Evolutionary conservation across 108 stramenopile species (phyloP).

Genomic region (Skeletonema tropicum): DNA sequence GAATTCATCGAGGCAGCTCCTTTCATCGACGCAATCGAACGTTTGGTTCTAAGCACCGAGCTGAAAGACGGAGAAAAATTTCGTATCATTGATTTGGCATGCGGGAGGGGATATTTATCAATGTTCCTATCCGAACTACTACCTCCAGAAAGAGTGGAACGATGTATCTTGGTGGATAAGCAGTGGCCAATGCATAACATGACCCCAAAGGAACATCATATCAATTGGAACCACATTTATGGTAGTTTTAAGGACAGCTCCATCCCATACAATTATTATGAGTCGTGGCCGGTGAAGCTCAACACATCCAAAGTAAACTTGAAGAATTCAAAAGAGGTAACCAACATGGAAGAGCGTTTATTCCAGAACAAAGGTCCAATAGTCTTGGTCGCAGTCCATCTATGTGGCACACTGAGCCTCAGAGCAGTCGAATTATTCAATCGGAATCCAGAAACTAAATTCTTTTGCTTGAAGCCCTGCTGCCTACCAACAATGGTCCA

Average conservation of each 20-base stretch:
- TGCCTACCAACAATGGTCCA: conserved; percentile 70
- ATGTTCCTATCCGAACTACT: conserved; percentile 66
- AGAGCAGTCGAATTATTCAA: conserved; percentile 70
- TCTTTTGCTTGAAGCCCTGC: conserved; percentile 69
- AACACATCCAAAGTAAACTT: conserved; percentile 64
- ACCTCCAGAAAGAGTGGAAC: conserved; percentile 48
- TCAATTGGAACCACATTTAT: conserved; percentile 47
- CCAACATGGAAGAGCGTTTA: conserved; percentile 30
- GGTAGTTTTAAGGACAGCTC: conserved; percentile 22
- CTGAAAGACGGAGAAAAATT: conserved; percentile 28
- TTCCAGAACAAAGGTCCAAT: conserved; percentile 44
- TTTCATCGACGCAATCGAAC: conserved; percentile 50
- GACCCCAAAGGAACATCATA: conserved; percentile 51
- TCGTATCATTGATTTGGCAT: conserved; percentile 64
- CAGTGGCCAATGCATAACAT: conserved; percentile 61
- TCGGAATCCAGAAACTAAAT: conserved; percentile 38
- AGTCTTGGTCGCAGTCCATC: conserved; percentile 62
- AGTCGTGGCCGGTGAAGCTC: conserved; percentile 66
- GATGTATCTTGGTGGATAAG: conserved; percentile 62
- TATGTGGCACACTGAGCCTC: conserved; percentile 67
- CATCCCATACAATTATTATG: conserved; percentile 46
- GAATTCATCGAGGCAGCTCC: conserved; percentile 70
- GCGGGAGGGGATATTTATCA: conserved; percentile 62
- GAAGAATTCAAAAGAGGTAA: conserved; percentile 38
- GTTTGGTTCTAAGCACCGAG: conserved; percentile 21